Evolutionary conservation across 768 basidiomycete genomes (phyloP), one percentile per base, ranked within the genome.

Genomic region (Russula dissimulans): DNA sequence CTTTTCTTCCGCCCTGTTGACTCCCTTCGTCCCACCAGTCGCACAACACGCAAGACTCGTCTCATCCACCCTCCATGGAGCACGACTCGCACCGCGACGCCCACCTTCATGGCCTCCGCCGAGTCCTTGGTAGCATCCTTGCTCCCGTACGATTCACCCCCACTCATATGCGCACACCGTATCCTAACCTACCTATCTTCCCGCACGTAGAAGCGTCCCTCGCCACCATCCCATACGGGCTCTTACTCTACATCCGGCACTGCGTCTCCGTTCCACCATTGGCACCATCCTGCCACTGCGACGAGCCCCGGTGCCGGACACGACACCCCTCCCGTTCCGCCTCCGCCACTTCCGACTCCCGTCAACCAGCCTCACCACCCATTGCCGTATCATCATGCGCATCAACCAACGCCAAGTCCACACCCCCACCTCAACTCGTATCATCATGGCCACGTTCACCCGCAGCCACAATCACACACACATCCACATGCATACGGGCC

Each of bases 71-170:
- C 9, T 36, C 63, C 53, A 43, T 63, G 32, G 57, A 63, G 17
- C 66, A 67, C 31, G 70, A 71, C 59, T 65, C 68, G 17, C 69
- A 70, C 56, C 69, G 65, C 47, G 71, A 72, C 26, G 67, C 67
- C 1, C 69, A 72, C 47, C 65, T 73, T 42, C 52, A 67, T 43
- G 67, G 65, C 8, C 71, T 84, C 29, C 74, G 80, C 41, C 76
- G 83, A 31, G 82, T 80, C 0, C 70, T 86, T 54, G 84, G 84
- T 22, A 82, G 81, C 65, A 83, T 86, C 45, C 70, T 86, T 12
- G 72, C 79, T 11, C 82, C 83, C 62, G 83, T 84, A 67, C 71
- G 82, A 3, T 76, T 15, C 54, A 57, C 62, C 42, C 32, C 64
- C 48, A 53, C 47, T 43, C 32, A 22, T 7, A 43, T 64, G 64